phyloP scores from a whole-genome alignment of 176 grass and related monocot species.

The Cocos nucifera region DNA sequence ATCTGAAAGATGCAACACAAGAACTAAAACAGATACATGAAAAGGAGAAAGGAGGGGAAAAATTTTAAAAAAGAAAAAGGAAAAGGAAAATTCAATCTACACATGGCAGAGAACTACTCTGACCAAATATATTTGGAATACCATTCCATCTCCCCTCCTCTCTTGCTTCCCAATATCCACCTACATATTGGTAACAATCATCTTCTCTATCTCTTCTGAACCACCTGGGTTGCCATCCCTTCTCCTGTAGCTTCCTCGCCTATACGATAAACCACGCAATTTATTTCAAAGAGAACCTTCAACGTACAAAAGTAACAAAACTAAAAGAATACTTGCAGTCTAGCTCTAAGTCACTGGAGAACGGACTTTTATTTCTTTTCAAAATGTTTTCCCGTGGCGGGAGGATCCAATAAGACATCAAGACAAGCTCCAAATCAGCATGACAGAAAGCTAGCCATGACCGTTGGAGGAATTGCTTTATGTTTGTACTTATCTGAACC shows the following conservation, averaged over 20 bases:
- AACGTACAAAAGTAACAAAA: background rate
- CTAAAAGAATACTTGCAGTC: background rate
- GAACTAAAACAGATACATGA: conserved; percentile 10
- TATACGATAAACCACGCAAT: conserved; percentile 18
- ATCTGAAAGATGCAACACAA: conserved; percentile 18
- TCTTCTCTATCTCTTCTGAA: conserved; percentile 66
- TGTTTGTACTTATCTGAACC: no score
- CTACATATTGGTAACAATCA: conserved; percentile 58
- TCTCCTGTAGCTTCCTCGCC: conserved; percentile 80
- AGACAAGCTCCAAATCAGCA: no score
- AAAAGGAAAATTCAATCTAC: conserved; percentile 15
- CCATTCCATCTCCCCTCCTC: conserved; percentile 59
- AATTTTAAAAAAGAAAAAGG: background rate
- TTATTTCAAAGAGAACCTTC: no score
- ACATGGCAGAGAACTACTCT: conserved; percentile 25
- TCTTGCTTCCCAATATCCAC: conserved; percentile 97
- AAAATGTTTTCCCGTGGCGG: no score
- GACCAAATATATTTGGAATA: conserved; percentile 68
- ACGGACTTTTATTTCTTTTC: no score
- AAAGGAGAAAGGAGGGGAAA: background rate
- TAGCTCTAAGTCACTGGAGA: no score
- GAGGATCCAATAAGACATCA: no score
- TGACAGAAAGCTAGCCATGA: no score
- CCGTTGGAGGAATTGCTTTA: no score
- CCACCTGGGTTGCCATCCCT: conserved; percentile 91